A percentile compares a stretch with the other conserved stretches of the same genome.
Conservation (phyloP, 208 protist genomes). For the Sergeia podlipaevii region DNA sequence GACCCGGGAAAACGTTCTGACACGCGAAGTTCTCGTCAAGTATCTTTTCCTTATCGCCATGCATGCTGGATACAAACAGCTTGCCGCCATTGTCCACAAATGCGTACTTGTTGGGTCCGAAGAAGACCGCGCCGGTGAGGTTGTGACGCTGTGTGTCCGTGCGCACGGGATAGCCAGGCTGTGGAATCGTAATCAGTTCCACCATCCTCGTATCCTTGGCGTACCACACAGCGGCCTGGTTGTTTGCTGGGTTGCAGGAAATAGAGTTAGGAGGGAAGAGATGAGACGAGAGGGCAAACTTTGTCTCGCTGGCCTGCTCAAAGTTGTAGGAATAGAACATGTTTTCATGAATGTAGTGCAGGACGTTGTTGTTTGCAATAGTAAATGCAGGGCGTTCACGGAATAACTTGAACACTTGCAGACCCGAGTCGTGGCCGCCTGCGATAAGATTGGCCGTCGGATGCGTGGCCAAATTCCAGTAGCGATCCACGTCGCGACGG, state of each 20-base stretch:
- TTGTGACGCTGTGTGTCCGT: conserved; percentile 47
- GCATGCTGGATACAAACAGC: conserved; percentile 84
- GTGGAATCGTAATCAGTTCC: conserved; percentile 29
- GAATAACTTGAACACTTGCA: conserved; percentile 98
- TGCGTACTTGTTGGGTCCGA: conserved; percentile 94
- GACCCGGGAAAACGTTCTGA: conserved; percentile 70
- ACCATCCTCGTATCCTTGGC: conserved; percentile 19
- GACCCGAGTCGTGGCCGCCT: conserved; percentile 95
- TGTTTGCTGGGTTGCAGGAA: conserved; percentile 64
- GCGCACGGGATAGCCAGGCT: conserved; percentile 15
- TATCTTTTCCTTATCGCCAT: conserved; percentile 80
- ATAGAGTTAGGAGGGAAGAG: conserved; percentile 49
- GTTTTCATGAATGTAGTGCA: conserved; percentile 63
- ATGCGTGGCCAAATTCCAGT: conserved; percentile 97
- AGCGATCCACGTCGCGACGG: conserved; percentile 95
- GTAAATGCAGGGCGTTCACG: conserved; percentile 92
- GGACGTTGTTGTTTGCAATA: conserved; percentile 25
- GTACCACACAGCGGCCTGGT: conserved; percentile 44
- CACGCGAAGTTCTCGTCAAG: conserved; percentile 47
- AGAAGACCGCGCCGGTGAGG: conserved; percentile 85
- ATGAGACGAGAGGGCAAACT: conserved; percentile 19
- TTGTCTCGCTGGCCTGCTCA: conserved; percentile 12
- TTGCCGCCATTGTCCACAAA: conserved; percentile 84
- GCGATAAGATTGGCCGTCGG: conserved; percentile 95
- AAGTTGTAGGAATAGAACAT: conserved; percentile 47